Percentiles rank a stretch among this genome's conserved stretches.
These are phyloP conservation scores for Nemania diffusa DNA, from an alignment of 2,329 filamentous ascomycete genomes.

Conservation along the genomic window DNA sequence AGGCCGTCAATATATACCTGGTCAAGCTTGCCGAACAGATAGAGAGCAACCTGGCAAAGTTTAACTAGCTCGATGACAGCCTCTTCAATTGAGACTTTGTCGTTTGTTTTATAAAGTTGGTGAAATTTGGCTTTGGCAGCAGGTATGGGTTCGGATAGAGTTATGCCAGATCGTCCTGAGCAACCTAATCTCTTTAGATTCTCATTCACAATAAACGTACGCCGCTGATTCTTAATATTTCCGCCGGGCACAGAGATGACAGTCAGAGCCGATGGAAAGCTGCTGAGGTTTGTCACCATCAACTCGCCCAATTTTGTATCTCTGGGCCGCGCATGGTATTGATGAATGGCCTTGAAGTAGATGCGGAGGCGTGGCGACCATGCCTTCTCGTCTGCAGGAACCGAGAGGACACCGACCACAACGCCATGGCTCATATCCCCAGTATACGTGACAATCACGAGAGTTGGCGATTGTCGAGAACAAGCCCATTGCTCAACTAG, in stretches of 20 bases:
- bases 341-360: conserved; percentile 86
- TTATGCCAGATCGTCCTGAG: conserved; percentile 87
- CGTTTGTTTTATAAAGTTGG: conserved; percentile 87
- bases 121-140: conserved; percentile 92
- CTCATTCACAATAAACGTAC: conserved; percentile 92
- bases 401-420: conserved; percentile 81
- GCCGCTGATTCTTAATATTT: conserved; percentile 80
- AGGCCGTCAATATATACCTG: conserved; percentile 90
- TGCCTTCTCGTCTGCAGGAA: conserved; percentile 79
- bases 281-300: conserved; percentile 94
- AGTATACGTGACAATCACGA: conserved; percentile 92
- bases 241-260: conserved; percentile 92
- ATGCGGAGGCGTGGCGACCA: conserved; percentile 84
- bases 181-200: conserved; percentile 92
- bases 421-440: conserved; percentile 83
- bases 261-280: conserved; percentile 89
- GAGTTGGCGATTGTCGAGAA: conserved; percentile 87
- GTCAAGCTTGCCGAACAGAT: conserved; percentile 88
- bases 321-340: conserved; percentile 85
- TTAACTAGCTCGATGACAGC: conserved; percentile 90
- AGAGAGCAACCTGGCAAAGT: conserved; percentile 87
- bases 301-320: conserved; percentile 84
- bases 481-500: conserved; percentile 98
- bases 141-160: conserved; percentile 77
- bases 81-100: conserved; percentile 79